phyloP scores from a whole-genome alignment of 169 alveolate species.

The Toxoplasma gondii region DNA sequence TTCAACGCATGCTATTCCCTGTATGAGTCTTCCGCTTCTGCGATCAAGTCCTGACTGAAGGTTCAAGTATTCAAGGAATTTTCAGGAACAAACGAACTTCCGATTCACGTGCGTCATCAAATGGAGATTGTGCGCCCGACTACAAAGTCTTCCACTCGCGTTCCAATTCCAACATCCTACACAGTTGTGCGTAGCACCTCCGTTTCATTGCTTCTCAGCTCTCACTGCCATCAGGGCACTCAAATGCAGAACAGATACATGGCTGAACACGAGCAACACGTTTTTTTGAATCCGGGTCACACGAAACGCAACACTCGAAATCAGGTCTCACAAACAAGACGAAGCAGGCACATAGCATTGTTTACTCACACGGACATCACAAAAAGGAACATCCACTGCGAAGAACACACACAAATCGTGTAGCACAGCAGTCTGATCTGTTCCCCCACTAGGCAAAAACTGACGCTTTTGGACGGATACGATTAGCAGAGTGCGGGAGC shows the following conservation, averaged over 20 bases:
- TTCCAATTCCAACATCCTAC: neutral
- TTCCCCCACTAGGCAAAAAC: neutral
- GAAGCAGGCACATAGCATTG: neutral
- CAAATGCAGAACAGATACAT: neutral
- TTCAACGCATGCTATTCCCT: no score
- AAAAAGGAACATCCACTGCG: neutral
- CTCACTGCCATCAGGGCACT: slow-evolving; percentile 8
- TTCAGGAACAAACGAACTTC: neutral
- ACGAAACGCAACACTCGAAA: neutral
- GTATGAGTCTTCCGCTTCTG: neutral
- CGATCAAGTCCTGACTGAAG: neutral
- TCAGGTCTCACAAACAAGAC: neutral
- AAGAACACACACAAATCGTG: neutral
- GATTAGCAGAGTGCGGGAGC: neutral
- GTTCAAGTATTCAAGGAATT: neutral
- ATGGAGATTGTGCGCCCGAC: neutral
- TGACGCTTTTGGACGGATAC: no score
- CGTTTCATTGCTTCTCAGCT: neutral
- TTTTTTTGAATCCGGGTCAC: neutral
- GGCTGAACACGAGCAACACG: neutral
- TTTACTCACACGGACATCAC: neutral
- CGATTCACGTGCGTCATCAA: neutral
- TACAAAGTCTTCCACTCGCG: neutral
- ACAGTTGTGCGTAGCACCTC: neutral
- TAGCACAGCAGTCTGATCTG: neutral